Base-by-base conservation (phyloP, 768 basidiomycete species). In the Boletales sp. region DNA sequence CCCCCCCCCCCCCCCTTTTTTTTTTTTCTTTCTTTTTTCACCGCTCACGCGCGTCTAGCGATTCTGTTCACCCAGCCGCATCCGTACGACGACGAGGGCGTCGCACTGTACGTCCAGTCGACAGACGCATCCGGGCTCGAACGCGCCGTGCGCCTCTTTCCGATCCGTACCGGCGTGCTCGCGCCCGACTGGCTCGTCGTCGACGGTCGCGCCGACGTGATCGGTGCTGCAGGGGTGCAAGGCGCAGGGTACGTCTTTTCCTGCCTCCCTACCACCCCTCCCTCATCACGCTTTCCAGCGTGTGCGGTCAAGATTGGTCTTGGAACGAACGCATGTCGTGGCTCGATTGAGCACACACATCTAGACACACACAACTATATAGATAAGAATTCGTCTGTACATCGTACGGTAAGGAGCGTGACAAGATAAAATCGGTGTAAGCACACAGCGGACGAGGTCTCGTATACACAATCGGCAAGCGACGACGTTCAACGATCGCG, bases 131-230 rank as follows among this genome's bases (percentile, higher is more conserved):
- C 65, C 1, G 84, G 83, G 3, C 70, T 91, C 5, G 93, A 94
- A 65, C 73, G 83, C 46, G 81, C 78, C 1, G 65, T 77, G 2
- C 78, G 86, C 40, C 68, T 93, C n/a, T 87, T 94, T 61, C 92
- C 93, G 5, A 78, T 90, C 21, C 81, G 93, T 17, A 95, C 92
- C 2, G 90, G 90, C 4, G 74, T 92, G 3, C 66, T 81, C 9
- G 74, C 79, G 1, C 88, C 90, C 2, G 87, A 90, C 58, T 94
- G 91, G 89, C 57, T 90, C 7, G 74, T 90, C 15, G 71, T 84
- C 4, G 76, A 80, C 10, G 67, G 67, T 13, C 62, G 66, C 12
- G 74, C 81, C 17, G 86, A 86, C 55, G 59, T 50, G 39, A 65
- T 77, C 15, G 90, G 87, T 5, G 83, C 87, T 11, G 87, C 79